phyloP scores from a whole-genome alignment of 1,284 basidiomycete species.

The Ceratobasidium sp. region DNA sequence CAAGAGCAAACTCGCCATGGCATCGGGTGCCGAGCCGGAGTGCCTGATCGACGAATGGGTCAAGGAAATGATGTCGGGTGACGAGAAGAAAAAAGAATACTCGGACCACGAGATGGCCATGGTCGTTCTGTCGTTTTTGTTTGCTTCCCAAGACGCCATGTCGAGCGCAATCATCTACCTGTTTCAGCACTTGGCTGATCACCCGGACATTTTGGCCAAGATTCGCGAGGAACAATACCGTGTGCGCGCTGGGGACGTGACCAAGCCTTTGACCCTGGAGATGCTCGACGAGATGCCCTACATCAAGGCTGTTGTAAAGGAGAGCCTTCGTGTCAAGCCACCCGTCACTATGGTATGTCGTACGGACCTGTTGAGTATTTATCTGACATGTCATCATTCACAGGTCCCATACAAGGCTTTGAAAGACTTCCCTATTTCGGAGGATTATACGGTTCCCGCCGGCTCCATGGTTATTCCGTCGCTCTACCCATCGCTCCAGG shows the following conservation, averaged over 20 bases:
- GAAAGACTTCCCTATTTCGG: slow-evolving; percentile 90
- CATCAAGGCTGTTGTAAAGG: slow-evolving; percentile 91
- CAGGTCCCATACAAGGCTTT: slow-evolving; percentile 94
- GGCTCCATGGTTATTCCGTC: slow-evolving; percentile 97
- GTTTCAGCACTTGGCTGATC: slow-evolving; percentile 96
- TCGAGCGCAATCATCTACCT: slow-evolving; percentile 92
- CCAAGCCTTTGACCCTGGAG: slow-evolving; percentile 88
- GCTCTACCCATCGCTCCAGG: slow-evolving; percentile 96
- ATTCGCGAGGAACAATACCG: slow-evolving; percentile 92
- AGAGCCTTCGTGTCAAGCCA: slow-evolving; percentile 90
- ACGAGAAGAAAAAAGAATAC: slow-evolving; percentile 86
- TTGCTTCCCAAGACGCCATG: slow-evolving; percentile 99
- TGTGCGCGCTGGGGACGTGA: slow-evolving; percentile 82
- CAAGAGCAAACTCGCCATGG: slow-evolving; percentile 87
- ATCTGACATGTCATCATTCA: slow-evolving; percentile 15
- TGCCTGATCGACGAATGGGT: slow-evolving; percentile 98
- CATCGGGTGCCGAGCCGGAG: slow-evolving; percentile 81
- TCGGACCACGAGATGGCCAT: slow-evolving; percentile 96
- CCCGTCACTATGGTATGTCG: slow-evolving; percentile 88
- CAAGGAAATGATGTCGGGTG: slow-evolving; percentile 73
- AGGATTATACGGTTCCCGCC: slow-evolving; percentile 91
- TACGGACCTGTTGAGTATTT: not conserved
- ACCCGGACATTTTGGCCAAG: slow-evolving; percentile 90
- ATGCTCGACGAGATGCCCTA: slow-evolving; percentile 95
- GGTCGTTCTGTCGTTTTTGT: slow-evolving; percentile 96